Percentiles rank a stretch among this genome's conserved stretches.
These are phyloP conservation scores for Solanum sitiens DNA, from an alignment of 257 asterid genomes.

Conservation along the genomic window DNA sequence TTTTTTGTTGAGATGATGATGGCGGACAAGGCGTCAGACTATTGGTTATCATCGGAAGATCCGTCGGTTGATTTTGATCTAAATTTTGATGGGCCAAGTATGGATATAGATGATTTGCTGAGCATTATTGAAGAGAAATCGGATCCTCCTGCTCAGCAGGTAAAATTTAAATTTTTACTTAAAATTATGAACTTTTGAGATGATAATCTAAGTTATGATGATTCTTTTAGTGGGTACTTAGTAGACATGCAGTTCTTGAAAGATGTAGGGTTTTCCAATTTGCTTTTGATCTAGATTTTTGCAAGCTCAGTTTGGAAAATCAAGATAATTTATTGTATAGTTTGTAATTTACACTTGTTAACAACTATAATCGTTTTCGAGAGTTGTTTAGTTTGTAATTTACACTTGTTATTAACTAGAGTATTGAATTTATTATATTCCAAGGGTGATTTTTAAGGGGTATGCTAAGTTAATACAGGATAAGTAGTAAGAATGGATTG, in stretches of 20 bases:
- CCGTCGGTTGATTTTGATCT: conserved; percentile 10
- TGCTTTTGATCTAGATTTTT: background rate
- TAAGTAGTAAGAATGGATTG: background rate
- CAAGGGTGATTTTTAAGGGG: background rate
- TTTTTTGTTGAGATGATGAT: conserved; percentile 37
- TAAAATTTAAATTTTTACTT: background rate
- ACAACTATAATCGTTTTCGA: background rate
- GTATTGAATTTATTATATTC: background rate
- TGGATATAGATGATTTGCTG: conserved; percentile 39
- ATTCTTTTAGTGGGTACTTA: background rate
- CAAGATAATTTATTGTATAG: background rate
- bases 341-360: background rate
- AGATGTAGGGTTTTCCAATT: background rate
- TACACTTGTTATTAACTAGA: background rate
- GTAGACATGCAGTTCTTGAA: background rate
- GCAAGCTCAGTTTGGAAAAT: background rate
- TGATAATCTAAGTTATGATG: background rate
- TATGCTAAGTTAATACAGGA: background rate
- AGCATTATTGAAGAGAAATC: conserved; percentile 20
- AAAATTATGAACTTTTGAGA: background rate
- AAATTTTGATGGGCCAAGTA: conserved; percentile 15
- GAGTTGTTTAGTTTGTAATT: background rate
- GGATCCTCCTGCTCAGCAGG: conserved; percentile 6
- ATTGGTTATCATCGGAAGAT: conserved; percentile 13
- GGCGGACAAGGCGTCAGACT: conserved; percentile 23